phyloP scores from a whole-genome alignment of 352 stramenopile genomes.

The Globisporangium radiosum region DNA sequence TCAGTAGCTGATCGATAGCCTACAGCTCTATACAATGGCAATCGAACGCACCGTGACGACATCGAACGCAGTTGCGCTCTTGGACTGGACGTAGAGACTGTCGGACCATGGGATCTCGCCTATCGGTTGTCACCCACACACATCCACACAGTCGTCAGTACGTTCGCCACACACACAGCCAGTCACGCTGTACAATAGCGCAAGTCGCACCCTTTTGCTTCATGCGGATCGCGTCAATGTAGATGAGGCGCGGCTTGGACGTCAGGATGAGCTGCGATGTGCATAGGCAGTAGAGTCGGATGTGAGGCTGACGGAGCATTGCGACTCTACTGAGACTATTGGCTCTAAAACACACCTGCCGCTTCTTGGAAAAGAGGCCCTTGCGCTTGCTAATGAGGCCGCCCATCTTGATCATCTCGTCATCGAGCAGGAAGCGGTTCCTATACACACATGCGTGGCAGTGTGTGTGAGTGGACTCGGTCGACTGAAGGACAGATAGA shows the following conservation, averaged over 20 bases:
- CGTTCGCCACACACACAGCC: no score
- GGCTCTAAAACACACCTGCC: conserved; percentile 28
- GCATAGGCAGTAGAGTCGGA: neutral
- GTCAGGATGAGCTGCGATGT: conserved; percentile 64
- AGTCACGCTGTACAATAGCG: no score
- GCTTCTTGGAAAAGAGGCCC: conserved; percentile 85
- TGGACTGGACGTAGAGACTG: conserved; percentile 80
- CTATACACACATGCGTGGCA: conserved; percentile 7
- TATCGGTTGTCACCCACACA: neutral
- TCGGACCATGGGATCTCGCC: conserved; percentile 84
- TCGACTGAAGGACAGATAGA: neutral
- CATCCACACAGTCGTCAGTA: no score
- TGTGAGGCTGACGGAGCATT: neutral
- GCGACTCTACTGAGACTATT: neutral
- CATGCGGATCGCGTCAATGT: conserved; percentile 89
- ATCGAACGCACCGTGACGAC: conserved; percentile 61
- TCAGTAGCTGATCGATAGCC: neutral
- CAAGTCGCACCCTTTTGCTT: conserved; percentile 60
- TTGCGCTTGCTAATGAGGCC: conserved; percentile 87
- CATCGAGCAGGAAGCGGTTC: conserved; percentile 82
- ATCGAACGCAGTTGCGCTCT: conserved; percentile 80
- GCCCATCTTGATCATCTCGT: conserved; percentile 83
- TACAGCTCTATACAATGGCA: no score
- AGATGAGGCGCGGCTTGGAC: conserved; percentile 82
- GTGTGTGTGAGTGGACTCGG: no score